These are phyloP conservation scores for Striga asiatica DNA, from an alignment of 257 asterid genomes.

Conservation along the genomic window DNA sequence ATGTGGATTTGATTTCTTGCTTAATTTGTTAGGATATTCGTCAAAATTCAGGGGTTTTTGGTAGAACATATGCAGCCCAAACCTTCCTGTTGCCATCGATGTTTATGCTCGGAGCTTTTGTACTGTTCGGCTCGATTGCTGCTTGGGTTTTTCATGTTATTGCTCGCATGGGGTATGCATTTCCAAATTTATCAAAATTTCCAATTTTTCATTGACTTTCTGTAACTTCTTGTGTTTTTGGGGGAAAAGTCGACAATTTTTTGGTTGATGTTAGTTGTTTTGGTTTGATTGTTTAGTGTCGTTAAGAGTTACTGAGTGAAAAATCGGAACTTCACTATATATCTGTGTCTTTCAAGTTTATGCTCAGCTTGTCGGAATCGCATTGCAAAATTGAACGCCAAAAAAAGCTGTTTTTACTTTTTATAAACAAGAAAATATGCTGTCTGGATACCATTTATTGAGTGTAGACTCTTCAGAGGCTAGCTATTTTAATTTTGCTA, in stretches of 20 bases:
- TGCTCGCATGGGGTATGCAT: slow-evolving; percentile 47
- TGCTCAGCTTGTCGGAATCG: neutral
- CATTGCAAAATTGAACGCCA: too few species aligned
- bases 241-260: neutral
- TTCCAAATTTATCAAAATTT: too few species aligned
- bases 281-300: neutral
- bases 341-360: too few species aligned
- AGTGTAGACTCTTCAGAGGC: too few species aligned
- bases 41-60: slow-evolving; percentile 25
- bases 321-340: neutral
- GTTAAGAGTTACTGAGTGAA: slow-evolving; percentile 4
- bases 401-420: too few species aligned
- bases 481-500: too few species aligned
- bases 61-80: neutral
- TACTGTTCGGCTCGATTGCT: slow-evolving; percentile 37
- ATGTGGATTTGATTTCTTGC: too few species aligned
- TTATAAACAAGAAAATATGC: too few species aligned
- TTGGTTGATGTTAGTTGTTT: neutral
- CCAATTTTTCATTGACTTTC: neutral
- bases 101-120: slow-evolving; percentile 36
- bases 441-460: too few species aligned
- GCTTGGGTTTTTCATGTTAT: slow-evolving; percentile 30
- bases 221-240: neutral
- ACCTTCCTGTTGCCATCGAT: slow-evolving; percentile 32
- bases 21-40: neutral